Conservation (phyloP, 805 yeast genomes). For the Kodamaea nitidulidarum region DNA sequence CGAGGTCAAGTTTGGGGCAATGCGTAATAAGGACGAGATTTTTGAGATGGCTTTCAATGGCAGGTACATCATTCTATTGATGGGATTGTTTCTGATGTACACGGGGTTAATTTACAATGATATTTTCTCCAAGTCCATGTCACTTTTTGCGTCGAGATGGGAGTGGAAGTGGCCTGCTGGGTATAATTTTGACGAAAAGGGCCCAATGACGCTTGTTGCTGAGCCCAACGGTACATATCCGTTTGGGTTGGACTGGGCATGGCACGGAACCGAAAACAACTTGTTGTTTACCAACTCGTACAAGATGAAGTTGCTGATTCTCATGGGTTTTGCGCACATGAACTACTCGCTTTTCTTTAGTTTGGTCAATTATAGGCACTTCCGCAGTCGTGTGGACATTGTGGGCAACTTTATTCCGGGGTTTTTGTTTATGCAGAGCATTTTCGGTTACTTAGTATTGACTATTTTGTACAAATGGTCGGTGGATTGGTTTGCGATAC, state of each 20-base stretch:
- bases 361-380: slow-evolving; percentile 69
- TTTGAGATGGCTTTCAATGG: slow-evolving; percentile 96
- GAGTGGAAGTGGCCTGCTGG: slow-evolving; percentile 66
- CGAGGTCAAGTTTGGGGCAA: slow-evolving; percentile 64
- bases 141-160: slow-evolving; percentile 89
- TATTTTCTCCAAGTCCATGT: slow-evolving; percentile 86
- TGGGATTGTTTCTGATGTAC: slow-evolving; percentile 95
- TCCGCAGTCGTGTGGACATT: slow-evolving; percentile 71
- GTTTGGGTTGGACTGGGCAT: slow-evolving; percentile 86
- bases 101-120: slow-evolving; percentile 95
- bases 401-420: slow-evolving; percentile 95
- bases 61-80: slow-evolving; percentile 80
- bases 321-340: slow-evolving; percentile 96
- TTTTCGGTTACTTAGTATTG: slow-evolving; percentile 86
- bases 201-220: slow-evolving; percentile 50
- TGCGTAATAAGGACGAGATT: slow-evolving; percentile 78
- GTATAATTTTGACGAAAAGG: slow-evolving; percentile 59
- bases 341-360: slow-evolving; percentile 83
- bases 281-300: slow-evolving; percentile 89
- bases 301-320: slow-evolving; percentile 92
- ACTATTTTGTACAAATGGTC: slow-evolving; percentile 92
- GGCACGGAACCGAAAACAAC: slow-evolving; percentile 97
- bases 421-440: slow-evolving; percentile 89
- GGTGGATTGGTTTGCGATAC: slow-evolving; percentile 81
- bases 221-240: slow-evolving; percentile 63